Evolutionary conservation across 768 basidiomycete genomes (phyloP), one percentile per base, ranked within the genome.

Genomic region (Rhodotorula babjevae): DNA sequence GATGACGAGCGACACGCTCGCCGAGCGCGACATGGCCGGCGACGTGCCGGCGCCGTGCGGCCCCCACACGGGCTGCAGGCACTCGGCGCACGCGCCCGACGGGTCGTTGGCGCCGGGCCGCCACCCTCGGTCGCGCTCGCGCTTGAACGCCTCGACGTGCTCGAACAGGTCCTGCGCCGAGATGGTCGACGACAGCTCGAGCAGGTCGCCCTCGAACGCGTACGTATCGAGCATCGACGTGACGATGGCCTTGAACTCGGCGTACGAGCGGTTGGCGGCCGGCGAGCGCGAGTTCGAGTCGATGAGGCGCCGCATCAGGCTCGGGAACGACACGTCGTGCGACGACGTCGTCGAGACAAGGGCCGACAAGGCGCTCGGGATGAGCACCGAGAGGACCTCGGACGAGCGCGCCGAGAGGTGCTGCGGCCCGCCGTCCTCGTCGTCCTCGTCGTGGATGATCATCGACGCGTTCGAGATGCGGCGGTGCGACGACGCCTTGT

Each of bases 161-260:
- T 88, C 86, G 75, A 91, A 93, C 61, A 95, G 81, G 80, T 98
- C 95, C 46, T 89, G 85, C 72, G 90, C 86, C 56, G 93, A 83
- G 58, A 98, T 82, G 71, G 87, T 87, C 73, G 89, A 91, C 33
- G 92, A 90, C 77, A 95, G 93, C 56, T 84, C 81, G 36, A 98
- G 83, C 85, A 94, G 87, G 75, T 97, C 94, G 40, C 90, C 91
- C 74, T 99, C 94, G 8, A 90, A 87, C 52, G 89, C 87, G 82
- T 97, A 98, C 4, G 92, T 90, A 78, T 95, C 93, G 77, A 98
- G 82, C 92, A 98, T 99, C n/a, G 92, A 90, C 1, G 88, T 89
- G 44, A 99, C 84, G 71, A 99, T 93, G 19, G 87, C 86, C 58
- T 92, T 86, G 81, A 98, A 95, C 81, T 98, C 94, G 31, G 89